Evolutionary conservation across 176 grass and related monocot species (phyloP), one percentile per base, ranked within the genome.

Genomic region (Typha latifolia): DNA sequence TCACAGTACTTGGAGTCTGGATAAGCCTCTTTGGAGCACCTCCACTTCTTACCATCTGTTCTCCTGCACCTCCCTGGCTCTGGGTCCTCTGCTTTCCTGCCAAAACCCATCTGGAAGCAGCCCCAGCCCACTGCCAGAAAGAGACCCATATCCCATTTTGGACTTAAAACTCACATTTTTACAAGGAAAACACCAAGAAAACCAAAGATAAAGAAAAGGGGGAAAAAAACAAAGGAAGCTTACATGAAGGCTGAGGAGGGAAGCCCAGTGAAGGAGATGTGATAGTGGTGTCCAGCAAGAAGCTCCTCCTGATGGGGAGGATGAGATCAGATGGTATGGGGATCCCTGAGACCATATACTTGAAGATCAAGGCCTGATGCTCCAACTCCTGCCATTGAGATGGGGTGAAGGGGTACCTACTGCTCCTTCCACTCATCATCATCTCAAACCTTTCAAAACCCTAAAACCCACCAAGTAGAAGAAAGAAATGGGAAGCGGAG

Each of bases 1-100:
- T 96, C 92, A 49, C 92, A 96, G 78, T 96, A 96, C 79, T 96
- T 96, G 32, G 92, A 96, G 75, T 96, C 88, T 12, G 92, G 85
- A 67, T 86, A 96, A 0, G 92, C 92, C 69, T 96, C 92, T 72
- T 86, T 91, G 74, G 92, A 89, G 78, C 92, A 96, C 2, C 92
- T 84, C 92, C 92, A 96, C 77, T 96, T 96, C 80, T 96, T 96
- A 48, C 92, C 92, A 56, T 96, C 92, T 2, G 92, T 96, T 5
- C 92, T 87, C 16, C 92, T 74, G 78, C 92, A 96, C 51, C 92
- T 77, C 27, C 88, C 88, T 0, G 92, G 92, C 77, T 96, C 92
- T 34, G 92, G 92, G 79, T 96, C 92, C 74, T 86, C 85, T 14
- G 84, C 53, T 71, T 96, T 91, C 72, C 91, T 47, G 12, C 77